These are phyloP conservation scores for Aspergillus sp. DNA, from an alignment of 2,329 filamentous ascomycete species.

Conservation along the genomic window DNA sequence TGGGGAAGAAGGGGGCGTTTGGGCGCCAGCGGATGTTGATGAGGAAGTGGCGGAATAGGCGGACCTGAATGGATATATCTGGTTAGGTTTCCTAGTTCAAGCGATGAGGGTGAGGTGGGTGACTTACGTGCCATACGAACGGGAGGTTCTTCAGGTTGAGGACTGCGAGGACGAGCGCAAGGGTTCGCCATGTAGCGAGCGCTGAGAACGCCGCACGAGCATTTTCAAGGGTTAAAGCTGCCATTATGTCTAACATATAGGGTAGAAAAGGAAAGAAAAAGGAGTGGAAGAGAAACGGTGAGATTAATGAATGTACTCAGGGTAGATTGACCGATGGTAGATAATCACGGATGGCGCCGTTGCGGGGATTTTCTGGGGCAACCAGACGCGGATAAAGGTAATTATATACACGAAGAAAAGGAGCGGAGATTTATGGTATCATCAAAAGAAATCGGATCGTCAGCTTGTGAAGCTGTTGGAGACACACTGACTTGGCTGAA, in stretches of 20 bases:
- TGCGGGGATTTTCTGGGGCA: neutral
- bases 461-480: slow-evolving; percentile 3
- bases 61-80: slow-evolving; percentile 49
- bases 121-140: slow-evolving; percentile 46
- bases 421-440: neutral
- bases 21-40: slow-evolving; percentile 59
- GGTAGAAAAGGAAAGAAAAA: neutral
- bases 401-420: neutral
- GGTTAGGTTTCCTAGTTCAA: neutral
- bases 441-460: neutral
- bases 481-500: neutral
- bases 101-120: neutral
- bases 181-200: slow-evolving; percentile 39
- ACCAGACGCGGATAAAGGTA: neutral
- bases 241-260: slow-evolving; percentile 15
- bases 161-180: slow-evolving; percentile 43
- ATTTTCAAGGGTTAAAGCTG: slow-evolving; percentile 25
- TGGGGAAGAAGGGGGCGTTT: slow-evolving; percentile 51
- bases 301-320: neutral
- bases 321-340: neutral
- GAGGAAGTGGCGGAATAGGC: slow-evolving; percentile 63
- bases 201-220: slow-evolving; percentile 28
- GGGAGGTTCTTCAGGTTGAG: slow-evolving; percentile 46
- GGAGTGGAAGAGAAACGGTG: neutral
- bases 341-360: neutral